phyloP scores from a whole-genome alignment of 257 asterid species.

The Scutellaria baicalensis region DNA sequence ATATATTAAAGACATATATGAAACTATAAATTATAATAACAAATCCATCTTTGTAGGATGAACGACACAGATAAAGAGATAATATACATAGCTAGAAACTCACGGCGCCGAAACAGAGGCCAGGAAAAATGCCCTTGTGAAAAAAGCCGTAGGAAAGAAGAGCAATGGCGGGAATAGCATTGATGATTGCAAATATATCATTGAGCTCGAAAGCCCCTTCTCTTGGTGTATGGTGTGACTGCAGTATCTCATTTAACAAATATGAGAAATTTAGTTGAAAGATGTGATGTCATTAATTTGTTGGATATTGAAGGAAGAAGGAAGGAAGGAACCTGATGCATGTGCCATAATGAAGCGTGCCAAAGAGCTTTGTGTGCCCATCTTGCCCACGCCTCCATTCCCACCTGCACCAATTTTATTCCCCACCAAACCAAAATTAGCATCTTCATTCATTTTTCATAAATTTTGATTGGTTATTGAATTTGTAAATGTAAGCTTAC shows the following conservation, averaged over 20 bases:
- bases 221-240: slow-evolving; percentile 95
- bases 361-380: slow-evolving; percentile 97
- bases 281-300: background rate
- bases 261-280: too few relatives aligned
- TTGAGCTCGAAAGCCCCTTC: slow-evolving; percentile 94
- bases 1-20: too few relatives aligned
- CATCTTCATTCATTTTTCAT: too few relatives aligned
- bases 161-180: slow-evolving; percentile 91
- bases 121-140: slow-evolving; percentile 80
- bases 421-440: too few relatives aligned
- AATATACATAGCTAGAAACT: too few relatives aligned
- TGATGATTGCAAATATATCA: slow-evolving; percentile 80
- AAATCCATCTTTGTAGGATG: too few relatives aligned
- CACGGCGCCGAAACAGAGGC: slow-evolving; percentile 96
- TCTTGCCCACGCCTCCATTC: slow-evolving; percentile 96
- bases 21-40: too few relatives aligned
- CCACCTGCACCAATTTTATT: slow-evolving; percentile 49
- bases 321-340: too few relatives aligned
- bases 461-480: background rate
- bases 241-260: slow-evolving; percentile 7
- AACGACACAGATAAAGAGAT: too few relatives aligned
- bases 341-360: slow-evolving; percentile 98
- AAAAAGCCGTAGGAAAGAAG: slow-evolving; percentile 79
- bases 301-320: background rate
- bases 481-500: slow-evolving; percentile 31